Evolutionary conservation across 257 asterid species (phyloP), one percentile per base, ranked within the genome.

Genomic region (Coffea canephora): DNA sequence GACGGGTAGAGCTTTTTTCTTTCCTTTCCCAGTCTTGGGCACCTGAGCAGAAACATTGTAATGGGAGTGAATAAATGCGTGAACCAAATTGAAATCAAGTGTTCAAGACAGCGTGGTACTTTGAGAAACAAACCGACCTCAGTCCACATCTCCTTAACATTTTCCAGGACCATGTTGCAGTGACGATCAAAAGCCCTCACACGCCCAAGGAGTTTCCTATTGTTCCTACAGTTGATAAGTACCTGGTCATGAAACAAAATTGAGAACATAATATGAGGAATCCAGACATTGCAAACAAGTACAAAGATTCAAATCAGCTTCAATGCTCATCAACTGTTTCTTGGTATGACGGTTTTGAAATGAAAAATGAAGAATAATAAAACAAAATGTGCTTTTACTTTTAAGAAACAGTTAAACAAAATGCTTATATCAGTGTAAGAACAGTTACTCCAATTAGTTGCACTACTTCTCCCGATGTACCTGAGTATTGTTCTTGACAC

Each of bases 91-190:
- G 8, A 48, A 48, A 48, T 48, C 4, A 59, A 65, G 46, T 23
- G 16, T 45, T 57, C 4, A 52, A 25, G 36, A 25, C 61, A 64
- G 21, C 2, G 25, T 3, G 16, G 54, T n/a, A 76, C 41, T 76
- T 59, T 25, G 27, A 59, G 70, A 39, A 39, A 39, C 34, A 39
- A 66, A 84, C 80, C 50, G 80, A 91, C 97, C 97, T 94, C 98
- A 16, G 98, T 92, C 98, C 98, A 92, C 92, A 94, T 91, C 84
- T 94, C 98, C 69, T 93, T 76, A 75, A 94, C 96, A 83, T 94
- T 94, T 80, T 94, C 98, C 73, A 94, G 91, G 83, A 94, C 98
- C 98, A 94, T 94, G 81, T 94, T 94, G 86, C 98, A 94, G 82
- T 94, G 98, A 71, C 98, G 90, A 78, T 93, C 97, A 86, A 91